Percentiles rank a stretch among this genome's conserved stretches.
Conservation (phyloP, 2,329 filamentous ascomycete genomes). For the Cordyceps cicadae region DNA sequence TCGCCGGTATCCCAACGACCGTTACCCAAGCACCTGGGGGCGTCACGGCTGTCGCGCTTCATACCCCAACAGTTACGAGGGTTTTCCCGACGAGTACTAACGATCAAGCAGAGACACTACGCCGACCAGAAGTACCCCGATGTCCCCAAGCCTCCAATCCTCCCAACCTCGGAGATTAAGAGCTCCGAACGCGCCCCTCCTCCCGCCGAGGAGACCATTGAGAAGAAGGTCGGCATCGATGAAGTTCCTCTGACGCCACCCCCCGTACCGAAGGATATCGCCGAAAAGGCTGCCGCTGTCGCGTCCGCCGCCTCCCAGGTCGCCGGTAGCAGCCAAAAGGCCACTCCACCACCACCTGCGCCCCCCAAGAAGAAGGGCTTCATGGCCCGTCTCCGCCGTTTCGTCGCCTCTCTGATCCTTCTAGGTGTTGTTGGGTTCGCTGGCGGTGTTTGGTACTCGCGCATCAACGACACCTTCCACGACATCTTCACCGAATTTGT, state of each 20-base stretch:
- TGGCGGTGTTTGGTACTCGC: constrained; percentile 85
- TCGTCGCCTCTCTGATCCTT: constrained; percentile 67
- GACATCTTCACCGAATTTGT: constrained; percentile 98
- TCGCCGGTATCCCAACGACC: not conserved
- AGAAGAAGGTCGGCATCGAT: constrained; percentile 30
- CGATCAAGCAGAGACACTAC: constrained; percentile 42
- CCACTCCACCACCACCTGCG: constrained; percentile 20
- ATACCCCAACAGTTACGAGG: not conserved
- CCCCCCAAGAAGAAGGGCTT: constrained; percentile 53
- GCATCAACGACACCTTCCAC: constrained; percentile 95
- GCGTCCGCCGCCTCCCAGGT: constrained; percentile 15
- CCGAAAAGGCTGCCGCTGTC: constrained; percentile 23
- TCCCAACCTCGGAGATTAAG: constrained; percentile 46
- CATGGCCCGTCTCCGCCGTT: constrained; percentile 65
- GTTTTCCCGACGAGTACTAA: not conserved
- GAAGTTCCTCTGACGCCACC: constrained; percentile 34
- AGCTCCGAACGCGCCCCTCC: constrained; percentile 38
- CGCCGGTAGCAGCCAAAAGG: constrained; percentile 28
- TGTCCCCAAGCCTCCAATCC: constrained; percentile 40
- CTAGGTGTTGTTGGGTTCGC: constrained; percentile 72
- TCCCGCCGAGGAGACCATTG: constrained; percentile 26
- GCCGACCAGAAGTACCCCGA: constrained; percentile 46
- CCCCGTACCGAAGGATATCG: constrained; percentile 16
- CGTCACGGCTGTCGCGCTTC: not conserved
- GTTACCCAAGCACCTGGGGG: not conserved